Conservation (phyloP, 345 rosid species). For the Bruguiera sexangula region DNA sequence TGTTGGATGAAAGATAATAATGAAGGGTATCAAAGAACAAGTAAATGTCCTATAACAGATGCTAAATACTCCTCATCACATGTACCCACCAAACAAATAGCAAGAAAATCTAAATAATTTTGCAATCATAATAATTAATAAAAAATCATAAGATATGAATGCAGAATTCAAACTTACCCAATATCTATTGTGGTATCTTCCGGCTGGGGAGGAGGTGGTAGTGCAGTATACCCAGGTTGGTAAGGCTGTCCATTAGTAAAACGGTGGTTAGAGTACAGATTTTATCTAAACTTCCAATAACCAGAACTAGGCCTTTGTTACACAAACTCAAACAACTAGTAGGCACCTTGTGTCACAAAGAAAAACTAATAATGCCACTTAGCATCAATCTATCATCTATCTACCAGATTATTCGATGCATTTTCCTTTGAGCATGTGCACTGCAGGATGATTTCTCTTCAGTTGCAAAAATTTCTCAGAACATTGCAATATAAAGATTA, state of each 20-base stretch:
- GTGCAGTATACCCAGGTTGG: slow-evolving; percentile 32
- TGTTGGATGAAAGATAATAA: slow-evolving; percentile 1
- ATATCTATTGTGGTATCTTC: slow-evolving; percentile 21
- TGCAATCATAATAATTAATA: background rate
- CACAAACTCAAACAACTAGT: no score
- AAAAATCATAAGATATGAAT: background rate
- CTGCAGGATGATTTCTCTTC: no score
- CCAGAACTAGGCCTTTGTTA: background rate
- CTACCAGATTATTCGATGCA: no score
- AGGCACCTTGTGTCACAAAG: no score
- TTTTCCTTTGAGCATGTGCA: no score
- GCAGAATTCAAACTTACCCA: slow-evolving; percentile 12
- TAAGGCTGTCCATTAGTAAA: slow-evolving; percentile 23
- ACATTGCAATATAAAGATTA: no score
- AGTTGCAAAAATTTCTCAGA: no score
- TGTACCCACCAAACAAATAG: background rate
- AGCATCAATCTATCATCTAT: no score
- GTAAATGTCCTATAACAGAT: no score
- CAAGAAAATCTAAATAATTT: background rate
- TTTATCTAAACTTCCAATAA: background rate
- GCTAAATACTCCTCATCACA: background rate
- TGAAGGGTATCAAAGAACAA: background rate
- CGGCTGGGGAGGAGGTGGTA: slow-evolving; percentile 18
- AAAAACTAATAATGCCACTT: no score
- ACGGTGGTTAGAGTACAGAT: background rate